Conservation (phyloP, 1,284 basidiomycete genomes). For the Agaricales sp. region DNA sequence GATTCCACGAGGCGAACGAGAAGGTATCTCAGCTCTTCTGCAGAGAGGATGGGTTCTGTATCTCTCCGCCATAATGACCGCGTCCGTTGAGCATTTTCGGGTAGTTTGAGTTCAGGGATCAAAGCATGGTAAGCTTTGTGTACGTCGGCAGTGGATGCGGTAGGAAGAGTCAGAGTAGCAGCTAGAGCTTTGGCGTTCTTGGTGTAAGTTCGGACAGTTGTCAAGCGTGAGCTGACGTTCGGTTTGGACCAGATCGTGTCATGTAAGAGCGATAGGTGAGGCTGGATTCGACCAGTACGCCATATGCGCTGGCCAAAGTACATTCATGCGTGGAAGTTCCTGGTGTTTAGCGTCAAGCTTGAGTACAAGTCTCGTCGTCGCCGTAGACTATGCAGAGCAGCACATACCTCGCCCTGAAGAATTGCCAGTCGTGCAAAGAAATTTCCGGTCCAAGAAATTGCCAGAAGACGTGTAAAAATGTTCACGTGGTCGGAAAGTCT, state of each 20-base stretch:
- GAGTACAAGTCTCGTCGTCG: background rate
- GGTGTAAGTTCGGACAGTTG: background rate
- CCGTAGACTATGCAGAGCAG: background rate
- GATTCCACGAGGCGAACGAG: conserved; percentile 37
- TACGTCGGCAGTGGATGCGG: conserved; percentile 13
- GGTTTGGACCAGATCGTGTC: background rate
- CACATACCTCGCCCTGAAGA: background rate
- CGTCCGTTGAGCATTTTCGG: conserved; percentile 4
- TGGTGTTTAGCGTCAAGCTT: background rate
- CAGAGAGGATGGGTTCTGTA: conserved; percentile 1
- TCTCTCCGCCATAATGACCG: background rate
- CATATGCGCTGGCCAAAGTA: conserved; percentile 1
- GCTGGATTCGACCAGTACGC: background rate
- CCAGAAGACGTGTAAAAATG: conserved; percentile 1
- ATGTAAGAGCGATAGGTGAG: background rate
- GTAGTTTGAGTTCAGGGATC: conserved; percentile 7
- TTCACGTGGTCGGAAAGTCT: conserved; percentile 4
- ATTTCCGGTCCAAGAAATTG: background rate
- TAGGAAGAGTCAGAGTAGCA: conserved; percentile 6
- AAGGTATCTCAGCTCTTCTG: conserved; percentile 20
- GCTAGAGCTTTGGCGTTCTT: background rate
- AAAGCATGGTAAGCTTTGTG: conserved; percentile 11
- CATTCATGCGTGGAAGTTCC: background rate
- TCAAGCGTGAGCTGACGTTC: background rate
- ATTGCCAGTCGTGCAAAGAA: background rate